phyloP scores from a whole-genome alignment of 345 rosid species.

The Citrus mangshanensis region DNA sequence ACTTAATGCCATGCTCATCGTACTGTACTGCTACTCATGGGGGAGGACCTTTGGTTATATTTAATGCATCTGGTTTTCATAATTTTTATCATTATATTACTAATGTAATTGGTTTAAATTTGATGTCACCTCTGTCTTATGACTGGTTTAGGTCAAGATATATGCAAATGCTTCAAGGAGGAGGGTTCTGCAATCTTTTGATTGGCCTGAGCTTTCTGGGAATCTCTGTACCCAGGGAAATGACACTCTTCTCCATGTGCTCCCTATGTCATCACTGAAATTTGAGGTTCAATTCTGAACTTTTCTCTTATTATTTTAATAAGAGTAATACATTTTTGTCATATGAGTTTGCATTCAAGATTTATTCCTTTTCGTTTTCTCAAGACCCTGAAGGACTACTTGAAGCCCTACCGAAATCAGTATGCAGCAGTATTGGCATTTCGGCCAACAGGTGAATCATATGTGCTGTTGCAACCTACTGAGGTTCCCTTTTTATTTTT shows the following conservation, averaged over 20 bases:
- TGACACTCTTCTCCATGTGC: constrained; percentile 65
- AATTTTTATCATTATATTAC: not conserved
- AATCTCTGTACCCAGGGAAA: constrained; percentile 60
- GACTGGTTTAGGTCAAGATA: constrained; percentile 48
- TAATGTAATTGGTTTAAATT: not conserved
- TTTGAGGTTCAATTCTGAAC: constrained; percentile 43
- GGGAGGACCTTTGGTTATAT: not conserved
- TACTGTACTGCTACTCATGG: not conserved
- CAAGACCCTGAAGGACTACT: constrained; percentile 54
- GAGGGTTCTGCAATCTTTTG: constrained; percentile 56
- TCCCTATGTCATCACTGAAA: constrained; percentile 63
- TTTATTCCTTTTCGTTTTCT: not conserved
- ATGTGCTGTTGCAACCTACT: not conserved
- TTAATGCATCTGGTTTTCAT: not conserved
- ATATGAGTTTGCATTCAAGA: not conserved
- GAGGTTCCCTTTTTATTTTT: not conserved
- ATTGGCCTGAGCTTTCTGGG: constrained; percentile 61
- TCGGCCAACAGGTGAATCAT: constrained; percentile 65
- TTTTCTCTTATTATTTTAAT: not conserved
- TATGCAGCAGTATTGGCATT: constrained; percentile 62
- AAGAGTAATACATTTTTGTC: not conserved
- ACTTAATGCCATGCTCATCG: not conserved
- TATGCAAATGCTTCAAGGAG: constrained; percentile 64
- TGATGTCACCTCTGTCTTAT: not conserved
- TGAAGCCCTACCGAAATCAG: constrained; percentile 40